Percentiles rank a stretch among this genome's conserved stretches.
These are phyloP conservation scores for Pterula multifida DNA, from an alignment of 1,284 basidiomycete species.

Conservation along the genomic window DNA sequence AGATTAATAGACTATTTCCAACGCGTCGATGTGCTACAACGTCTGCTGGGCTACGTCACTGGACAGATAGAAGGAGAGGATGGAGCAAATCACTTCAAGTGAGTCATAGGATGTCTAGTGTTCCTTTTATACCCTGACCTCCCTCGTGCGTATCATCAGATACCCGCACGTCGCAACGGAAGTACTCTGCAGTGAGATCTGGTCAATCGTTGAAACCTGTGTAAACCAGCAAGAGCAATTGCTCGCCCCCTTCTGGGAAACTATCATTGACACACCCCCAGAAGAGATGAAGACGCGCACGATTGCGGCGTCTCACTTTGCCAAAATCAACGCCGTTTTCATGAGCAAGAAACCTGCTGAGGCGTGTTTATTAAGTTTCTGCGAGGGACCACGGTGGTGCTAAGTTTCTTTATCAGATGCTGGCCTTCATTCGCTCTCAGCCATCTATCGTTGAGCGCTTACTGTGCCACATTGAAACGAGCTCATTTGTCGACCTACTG, in stretches of 20 bases:
- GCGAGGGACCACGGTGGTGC: constrained; percentile 16
- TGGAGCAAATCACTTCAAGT: constrained; percentile 60
- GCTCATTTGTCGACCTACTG: constrained; percentile 87
- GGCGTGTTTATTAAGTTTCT: constrained; percentile 35
- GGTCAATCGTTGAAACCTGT: constrained; percentile 88
- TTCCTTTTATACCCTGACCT: constrained; percentile 4
- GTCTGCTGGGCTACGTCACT: constrained; percentile 73
- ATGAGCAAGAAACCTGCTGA: constrained; percentile 83
- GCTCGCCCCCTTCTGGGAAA: constrained; percentile 87
- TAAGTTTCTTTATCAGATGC: constrained; percentile 54
- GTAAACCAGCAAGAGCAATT: constrained; percentile 62
- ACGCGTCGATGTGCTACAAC: constrained; percentile 68
- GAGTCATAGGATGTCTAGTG: constrained; percentile 23
- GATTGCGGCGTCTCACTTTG: constrained; percentile 72
- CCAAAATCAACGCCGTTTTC: constrained; percentile 83
- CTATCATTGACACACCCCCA: constrained; percentile 66
- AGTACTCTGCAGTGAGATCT: constrained; percentile 91
- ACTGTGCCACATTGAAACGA: constrained; percentile 78
- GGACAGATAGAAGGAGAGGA: constrained; percentile 76
- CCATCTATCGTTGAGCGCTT: constrained; percentile 78
- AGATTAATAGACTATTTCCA: constrained; percentile 80
- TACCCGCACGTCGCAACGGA: constrained; percentile 94
- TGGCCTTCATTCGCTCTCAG: constrained; percentile 80
- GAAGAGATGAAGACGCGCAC: constrained; percentile 71
- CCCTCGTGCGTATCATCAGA: constrained; percentile 33